Base-by-base conservation (phyloP, 2,329 filamentous ascomycete species). In the Pseudogymnoascus sp. region DNA sequence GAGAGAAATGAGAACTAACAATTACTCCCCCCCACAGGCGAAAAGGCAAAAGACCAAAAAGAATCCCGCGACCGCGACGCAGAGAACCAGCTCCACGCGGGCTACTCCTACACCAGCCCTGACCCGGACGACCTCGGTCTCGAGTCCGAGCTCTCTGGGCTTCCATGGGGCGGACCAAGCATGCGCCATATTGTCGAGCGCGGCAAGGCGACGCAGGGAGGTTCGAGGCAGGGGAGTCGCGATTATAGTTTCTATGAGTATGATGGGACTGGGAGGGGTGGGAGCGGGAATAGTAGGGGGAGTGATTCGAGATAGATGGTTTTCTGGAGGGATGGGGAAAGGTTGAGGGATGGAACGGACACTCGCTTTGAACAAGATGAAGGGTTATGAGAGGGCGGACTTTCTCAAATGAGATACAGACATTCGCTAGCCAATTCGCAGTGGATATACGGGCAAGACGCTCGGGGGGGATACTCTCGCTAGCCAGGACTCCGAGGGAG, bases 111-210 rank as follows among this genome's bases (percentile, higher is more conserved):
- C 72, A 79, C 80, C 14, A 80, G 85, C 1, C 85, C 86, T 0
- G 79, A 81, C 18, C 77, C 84, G 3, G 76, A 78, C 12, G 84
- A 88, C 42, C 77, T 89, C 37, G 75, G 74, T 64, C 72, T 70
- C 37, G 80, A 82, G 60, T 79, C 82, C 11, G 78, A 84, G 2
- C 77, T 84, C 5, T 86, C 86, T 0, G 88, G 88, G 0, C 77
- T 91, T 2, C 88, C 88, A 0, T 91, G 88, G 89, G 89, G 89
- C 37, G 82, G 86, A 18, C 74, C 90, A 67, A 88, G 81, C 66
- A 80, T 91, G 75, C 80, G 77, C 40, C 77, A 82, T 66, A 74
- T 81, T 11, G 74, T 82, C 36, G 73, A 76, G 39, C 72, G 74
- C 26, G 79, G 80, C 12, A 77, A 75, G 65, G 73, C 70, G 29